These are phyloP conservation scores for Aspergillus taichungensis DNA, from an alignment of 495 filamentous ascomycete species.

Conservation along the genomic window DNA sequence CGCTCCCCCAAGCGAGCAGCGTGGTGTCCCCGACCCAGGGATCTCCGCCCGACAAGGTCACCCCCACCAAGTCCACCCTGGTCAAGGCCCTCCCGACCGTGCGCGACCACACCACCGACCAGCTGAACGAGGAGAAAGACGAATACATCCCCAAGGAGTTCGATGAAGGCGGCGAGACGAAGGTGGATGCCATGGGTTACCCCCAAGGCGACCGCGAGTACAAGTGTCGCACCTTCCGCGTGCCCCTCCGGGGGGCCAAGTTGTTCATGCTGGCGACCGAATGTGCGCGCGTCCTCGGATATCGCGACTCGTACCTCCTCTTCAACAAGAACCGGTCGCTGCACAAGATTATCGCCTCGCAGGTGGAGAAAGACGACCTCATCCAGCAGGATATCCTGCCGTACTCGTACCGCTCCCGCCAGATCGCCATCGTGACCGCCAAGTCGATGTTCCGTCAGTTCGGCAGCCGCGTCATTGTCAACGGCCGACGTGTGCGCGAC, in stretches of 20 bases:
- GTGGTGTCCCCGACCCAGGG: constrained; percentile 53
- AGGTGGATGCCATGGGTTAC: constrained; percentile 77
- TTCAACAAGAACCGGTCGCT: constrained; percentile 99
- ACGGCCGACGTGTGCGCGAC: constrained; percentile 84
- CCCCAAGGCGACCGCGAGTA: constrained; percentile 78
- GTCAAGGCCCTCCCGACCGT: constrained; percentile 95
- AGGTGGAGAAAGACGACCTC: constrained; percentile 92
- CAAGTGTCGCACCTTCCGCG: constrained; percentile 85
- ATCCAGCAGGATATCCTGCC: constrained; percentile 92
- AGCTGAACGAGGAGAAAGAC: constrained; percentile 83
- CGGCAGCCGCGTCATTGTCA: constrained; percentile 86
- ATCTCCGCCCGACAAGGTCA: constrained; percentile 72
- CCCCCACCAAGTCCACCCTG: constrained; percentile 75
- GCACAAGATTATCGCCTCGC: constrained; percentile 95
- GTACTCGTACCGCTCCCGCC: constrained; percentile 94
- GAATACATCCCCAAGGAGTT: constrained; percentile 93
- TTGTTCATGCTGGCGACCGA: constrained; percentile 98
- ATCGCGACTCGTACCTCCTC: constrained; percentile 92
- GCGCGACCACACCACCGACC: constrained; percentile 94
- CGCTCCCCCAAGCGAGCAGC: constrained; percentile 43
- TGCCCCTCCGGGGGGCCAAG: constrained; percentile 83
- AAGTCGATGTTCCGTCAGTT: constrained; percentile 99
- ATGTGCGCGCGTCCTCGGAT: constrained; percentile 88
- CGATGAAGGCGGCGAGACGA: constrained; percentile 86
- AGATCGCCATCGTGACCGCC: constrained; percentile 98